A percentile compares a stretch with the other conserved stretches of the same genome.
Evolutionary conservation across 1,284 basidiomycete genomes (phyloP).

Genomic region (Apiotrichum porosum): DNA sequence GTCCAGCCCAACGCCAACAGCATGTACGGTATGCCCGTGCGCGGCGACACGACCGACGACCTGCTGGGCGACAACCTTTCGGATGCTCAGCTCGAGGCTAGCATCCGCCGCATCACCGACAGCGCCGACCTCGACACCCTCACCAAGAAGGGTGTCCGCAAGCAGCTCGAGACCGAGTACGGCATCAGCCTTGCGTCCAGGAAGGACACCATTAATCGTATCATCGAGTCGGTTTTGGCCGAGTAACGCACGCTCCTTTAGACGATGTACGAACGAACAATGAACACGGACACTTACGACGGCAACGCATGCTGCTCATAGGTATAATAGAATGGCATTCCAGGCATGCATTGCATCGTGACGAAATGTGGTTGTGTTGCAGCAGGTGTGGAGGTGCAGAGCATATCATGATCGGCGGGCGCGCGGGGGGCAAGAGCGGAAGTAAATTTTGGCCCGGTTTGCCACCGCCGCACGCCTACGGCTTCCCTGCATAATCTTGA

Average conservation of each 20-base stretch:
- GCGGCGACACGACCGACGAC: not conserved
- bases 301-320: too few species aligned
- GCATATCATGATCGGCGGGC: too few species aligned
- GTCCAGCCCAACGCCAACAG: conserved; percentile 16
- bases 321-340: too few species aligned
- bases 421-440: too few species aligned
- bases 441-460: not conserved
- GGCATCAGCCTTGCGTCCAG: conserved; percentile 50
- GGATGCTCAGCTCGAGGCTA: conserved; percentile 66
- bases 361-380: too few species aligned
- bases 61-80: conserved; percentile 49
- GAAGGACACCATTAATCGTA: conserved; percentile 50
- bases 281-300: too few species aligned
- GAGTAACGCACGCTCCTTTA: conserved; percentile 5
- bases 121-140: conserved; percentile 77
- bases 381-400: too few species aligned
- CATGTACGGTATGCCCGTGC: conserved; percentile 3
- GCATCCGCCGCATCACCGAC: conserved; percentile 65
- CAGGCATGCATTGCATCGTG: too few species aligned
- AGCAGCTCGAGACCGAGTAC: conserved; percentile 71
- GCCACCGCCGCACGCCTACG: not conserved
- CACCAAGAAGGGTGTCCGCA: conserved; percentile 82
- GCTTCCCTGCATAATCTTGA: not conserved
- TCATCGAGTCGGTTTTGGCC: conserved; percentile 46
- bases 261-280: too few species aligned